phyloP scores from a whole-genome alignment of 2,329 filamentous ascomycete species.

The Arachnomyces sp. region DNA sequence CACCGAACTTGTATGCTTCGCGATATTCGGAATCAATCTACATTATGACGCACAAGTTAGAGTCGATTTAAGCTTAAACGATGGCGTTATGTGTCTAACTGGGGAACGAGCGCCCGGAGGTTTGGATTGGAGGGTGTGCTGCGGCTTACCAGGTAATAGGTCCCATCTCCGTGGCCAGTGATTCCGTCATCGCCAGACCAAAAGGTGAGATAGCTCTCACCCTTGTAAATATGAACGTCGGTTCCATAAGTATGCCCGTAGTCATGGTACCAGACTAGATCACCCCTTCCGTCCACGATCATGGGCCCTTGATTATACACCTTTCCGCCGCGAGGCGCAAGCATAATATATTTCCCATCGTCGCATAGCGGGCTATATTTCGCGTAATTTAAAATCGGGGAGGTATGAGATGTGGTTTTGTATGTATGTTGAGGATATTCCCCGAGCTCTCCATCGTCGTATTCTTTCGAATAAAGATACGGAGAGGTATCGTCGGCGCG shows the following conservation, averaged over 20 bases:
- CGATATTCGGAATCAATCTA: slow-evolving; percentile 21
- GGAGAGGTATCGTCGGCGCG: no score
- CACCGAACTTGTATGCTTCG: slow-evolving; percentile 14
- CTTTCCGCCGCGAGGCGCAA: slow-evolving; percentile 25
- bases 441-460: no score
- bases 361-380: no score
- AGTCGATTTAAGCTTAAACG: no score
- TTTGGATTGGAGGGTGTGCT: background rate
- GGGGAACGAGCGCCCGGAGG: background rate
- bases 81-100: background rate
- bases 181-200: slow-evolving; percentile 18
- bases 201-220: slow-evolving; percentile 18
- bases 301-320: slow-evolving; percentile 19
- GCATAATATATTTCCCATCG: slow-evolving; percentile 17
- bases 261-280: slow-evolving; percentile 21
- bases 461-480: no score
- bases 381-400: no score
- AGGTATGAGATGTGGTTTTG: no score
- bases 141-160: slow-evolving; percentile 20
- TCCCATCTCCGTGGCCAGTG: slow-evolving; percentile 14
- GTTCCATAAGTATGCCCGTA: slow-evolving; percentile 21
- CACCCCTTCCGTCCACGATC: slow-evolving; percentile 21
- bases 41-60: background rate
- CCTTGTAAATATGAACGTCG: slow-evolving; percentile 18
- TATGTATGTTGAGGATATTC: no score